Evolutionary conservation across 176 grass and related monocot genomes (phyloP).

Genomic region (Triticum dicoccoides): DNA sequence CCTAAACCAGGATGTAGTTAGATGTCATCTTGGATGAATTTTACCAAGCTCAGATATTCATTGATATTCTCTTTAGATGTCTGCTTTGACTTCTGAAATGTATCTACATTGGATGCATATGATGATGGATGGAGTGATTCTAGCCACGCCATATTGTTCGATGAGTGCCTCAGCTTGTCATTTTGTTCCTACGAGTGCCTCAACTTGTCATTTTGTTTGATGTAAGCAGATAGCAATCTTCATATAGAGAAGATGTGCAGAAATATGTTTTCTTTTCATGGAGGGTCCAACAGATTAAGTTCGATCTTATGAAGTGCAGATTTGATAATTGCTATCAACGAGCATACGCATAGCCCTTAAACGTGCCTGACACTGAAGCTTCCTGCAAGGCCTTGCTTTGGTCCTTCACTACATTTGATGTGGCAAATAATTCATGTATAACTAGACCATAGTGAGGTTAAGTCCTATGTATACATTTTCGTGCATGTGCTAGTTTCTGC

Average conservation of each 20-base stretch:
- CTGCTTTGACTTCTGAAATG: neutral
- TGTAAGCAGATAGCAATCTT: neutral
- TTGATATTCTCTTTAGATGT: neutral
- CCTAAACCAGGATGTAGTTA: neutral
- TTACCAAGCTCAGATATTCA: no score
- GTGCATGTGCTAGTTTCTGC: neutral
- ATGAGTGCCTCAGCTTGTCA: no score
- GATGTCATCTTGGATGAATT: no score
- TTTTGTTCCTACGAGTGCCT: neutral
- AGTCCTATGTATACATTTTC: neutral
- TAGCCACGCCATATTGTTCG: neutral
- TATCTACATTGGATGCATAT: no score
- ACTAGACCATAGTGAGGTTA: neutral
- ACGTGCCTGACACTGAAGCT: neutral
- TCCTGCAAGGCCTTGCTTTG: slow-evolving; percentile 2
- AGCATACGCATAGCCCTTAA: neutral
- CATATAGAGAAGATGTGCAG: neutral
- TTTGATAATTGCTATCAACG: no score
- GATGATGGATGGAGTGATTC: no score
- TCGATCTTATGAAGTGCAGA: neutral
- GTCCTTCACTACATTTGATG: neutral
- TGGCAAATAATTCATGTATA: neutral
- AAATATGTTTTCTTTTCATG: neutral
- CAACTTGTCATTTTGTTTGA: neutral
- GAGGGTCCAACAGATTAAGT: neutral